Conservation (phyloP, 495 filamentous ascomycete genomes). For the Tuber borchii region DNA sequence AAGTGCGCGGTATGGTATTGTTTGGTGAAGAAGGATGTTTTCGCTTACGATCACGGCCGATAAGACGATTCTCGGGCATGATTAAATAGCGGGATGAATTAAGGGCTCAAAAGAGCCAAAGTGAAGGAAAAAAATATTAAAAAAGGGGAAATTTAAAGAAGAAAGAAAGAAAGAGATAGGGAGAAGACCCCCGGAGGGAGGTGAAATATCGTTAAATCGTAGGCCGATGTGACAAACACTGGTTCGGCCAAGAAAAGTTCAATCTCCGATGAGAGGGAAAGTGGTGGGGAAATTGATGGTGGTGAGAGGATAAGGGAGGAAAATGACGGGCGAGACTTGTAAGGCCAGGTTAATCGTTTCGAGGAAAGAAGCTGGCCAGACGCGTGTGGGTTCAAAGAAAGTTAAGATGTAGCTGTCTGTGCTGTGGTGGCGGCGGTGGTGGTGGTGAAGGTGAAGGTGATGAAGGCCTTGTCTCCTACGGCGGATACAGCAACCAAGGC, state of each 20-base stretch:
- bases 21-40: conserved; percentile 36
- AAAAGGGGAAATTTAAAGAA: not conserved
- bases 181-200: conserved; percentile 23
- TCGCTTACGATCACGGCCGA: conserved; percentile 36
- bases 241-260: conserved; percentile 15
- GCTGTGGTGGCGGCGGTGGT: not conserved
- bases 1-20: conserved; percentile 27
- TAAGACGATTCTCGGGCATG: conserved; percentile 22
- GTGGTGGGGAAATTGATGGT: conserved; percentile 7
- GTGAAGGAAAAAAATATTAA: not conserved
- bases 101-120: conserved; percentile 5
- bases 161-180: conserved; percentile 7
- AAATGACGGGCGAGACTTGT: conserved; percentile 16
- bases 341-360: not conserved
- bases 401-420: conserved; percentile 3
- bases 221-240: conserved; percentile 10
- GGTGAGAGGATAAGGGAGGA: conserved; percentile 10
- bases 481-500: not conserved
- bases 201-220: conserved; percentile 7
- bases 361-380: not conserved
- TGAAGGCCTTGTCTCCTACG: not conserved
- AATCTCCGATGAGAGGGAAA: conserved; percentile 9
- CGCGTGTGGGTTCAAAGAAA: conserved; percentile 1
- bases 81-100: conserved; percentile 22
- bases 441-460: not conserved